Conservation (phyloP, 345 rosid species). For the Moricandia moricandioides region DNA sequence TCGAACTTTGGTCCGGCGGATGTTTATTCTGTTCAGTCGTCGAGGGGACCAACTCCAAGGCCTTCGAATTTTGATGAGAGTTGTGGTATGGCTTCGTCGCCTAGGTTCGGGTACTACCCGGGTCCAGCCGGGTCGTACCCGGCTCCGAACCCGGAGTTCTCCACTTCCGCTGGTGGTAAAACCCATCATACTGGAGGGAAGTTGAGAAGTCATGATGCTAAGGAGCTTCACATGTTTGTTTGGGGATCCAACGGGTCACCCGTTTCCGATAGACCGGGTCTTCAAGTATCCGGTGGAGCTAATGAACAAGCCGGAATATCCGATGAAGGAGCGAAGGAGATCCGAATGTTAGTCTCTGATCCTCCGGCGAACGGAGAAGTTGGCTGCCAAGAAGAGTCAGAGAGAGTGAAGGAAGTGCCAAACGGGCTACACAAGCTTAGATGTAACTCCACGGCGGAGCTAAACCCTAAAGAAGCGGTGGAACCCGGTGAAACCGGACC, state of each 20-base stretch:
- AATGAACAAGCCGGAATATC: conserved; percentile 64
- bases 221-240: conserved; percentile 89
- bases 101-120: no score
- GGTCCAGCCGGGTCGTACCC: no score
- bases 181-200: conserved; percentile 24
- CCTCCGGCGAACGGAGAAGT: conserved; percentile 49
- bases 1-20: no score
- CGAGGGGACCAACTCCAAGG: no score
- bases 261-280: conserved; percentile 73
- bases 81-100: no score
- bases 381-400: conserved; percentile 46
- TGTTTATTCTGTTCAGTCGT: no score
- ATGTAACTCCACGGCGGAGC: conserved; percentile 67
- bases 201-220: conserved; percentile 60
- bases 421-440: conserved; percentile 52
- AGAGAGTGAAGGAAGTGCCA: conserved; percentile 44
- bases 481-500: conserved; percentile 39
- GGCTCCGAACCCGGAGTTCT: no score
- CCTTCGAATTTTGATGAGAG: no score
- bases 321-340: conserved; percentile 80
- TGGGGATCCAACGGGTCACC: conserved; percentile 99
- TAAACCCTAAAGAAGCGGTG: conserved; percentile 58
- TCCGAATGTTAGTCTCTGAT: conserved; percentile 79
- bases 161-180: no score
- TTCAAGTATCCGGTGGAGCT: conserved; percentile 54